Evolutionary conservation across 2,329 filamentous ascomycete genomes (phyloP).

Genomic region (Trichoderma pleuroti): DNA sequence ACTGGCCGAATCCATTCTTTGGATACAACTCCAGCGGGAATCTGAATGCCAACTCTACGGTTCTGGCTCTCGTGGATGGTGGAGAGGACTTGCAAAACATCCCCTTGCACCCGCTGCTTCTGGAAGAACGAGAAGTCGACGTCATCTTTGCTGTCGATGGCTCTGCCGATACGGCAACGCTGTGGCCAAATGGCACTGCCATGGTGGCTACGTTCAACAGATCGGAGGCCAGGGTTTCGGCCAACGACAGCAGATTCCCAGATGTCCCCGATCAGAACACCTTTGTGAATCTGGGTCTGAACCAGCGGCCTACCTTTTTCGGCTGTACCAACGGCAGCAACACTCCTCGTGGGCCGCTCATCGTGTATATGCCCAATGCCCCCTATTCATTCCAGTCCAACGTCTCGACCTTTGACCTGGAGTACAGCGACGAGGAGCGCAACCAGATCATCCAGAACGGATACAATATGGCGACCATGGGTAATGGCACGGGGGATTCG

Average conservation of each 20-base stretch:
- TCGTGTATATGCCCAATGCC: slow-evolving; percentile 80
- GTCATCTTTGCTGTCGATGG: slow-evolving; percentile 79
- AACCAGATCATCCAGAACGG: slow-evolving; percentile 77
- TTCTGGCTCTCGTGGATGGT: slow-evolving; percentile 73
- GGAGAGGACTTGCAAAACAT: slow-evolving; percentile 77
- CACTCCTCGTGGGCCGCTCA: slow-evolving; percentile 49
- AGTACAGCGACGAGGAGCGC: slow-evolving; percentile 61
- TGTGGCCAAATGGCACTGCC: slow-evolving; percentile 75
- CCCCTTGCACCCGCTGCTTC: slow-evolving; percentile 72
- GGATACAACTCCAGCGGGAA: slow-evolving; percentile 59
- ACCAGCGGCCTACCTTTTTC: slow-evolving; percentile 74
- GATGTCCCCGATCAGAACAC: slow-evolving; percentile 70
- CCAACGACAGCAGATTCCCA: slow-evolving; percentile 70
- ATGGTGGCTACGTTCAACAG: slow-evolving; percentile 72
- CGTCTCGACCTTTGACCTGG: slow-evolving; percentile 65
- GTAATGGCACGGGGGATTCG: slow-evolving; percentile 66
- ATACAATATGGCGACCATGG: slow-evolving; percentile 72
- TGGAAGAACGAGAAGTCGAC: slow-evolving; percentile 68
- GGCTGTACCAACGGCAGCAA: slow-evolving; percentile 56
- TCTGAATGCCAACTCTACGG: slow-evolving; percentile 47
- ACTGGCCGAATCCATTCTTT: slow-evolving; percentile 75
- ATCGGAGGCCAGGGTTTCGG: slow-evolving; percentile 32
- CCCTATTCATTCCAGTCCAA: slow-evolving; percentile 73
- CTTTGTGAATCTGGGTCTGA: slow-evolving; percentile 72
- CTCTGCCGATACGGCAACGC: slow-evolving; percentile 65